Percentiles rank a stretch among this genome's conserved stretches.
These are phyloP conservation scores for Fusarium sp. DNA, from an alignment of 2,329 filamentous ascomycete species.

Conservation along the genomic window DNA sequence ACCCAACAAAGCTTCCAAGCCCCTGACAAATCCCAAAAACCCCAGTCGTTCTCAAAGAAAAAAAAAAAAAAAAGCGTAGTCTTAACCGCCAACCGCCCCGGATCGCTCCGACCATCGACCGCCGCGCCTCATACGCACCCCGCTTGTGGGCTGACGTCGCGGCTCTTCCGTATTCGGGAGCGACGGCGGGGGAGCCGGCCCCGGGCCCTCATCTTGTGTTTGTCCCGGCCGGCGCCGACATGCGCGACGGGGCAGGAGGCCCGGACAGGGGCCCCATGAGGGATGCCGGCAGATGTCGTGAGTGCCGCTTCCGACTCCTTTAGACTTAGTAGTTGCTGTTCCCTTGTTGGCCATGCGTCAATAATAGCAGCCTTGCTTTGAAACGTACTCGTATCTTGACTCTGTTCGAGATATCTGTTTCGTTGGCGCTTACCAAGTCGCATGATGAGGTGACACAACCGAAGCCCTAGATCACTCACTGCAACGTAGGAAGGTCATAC, in stretches of 20 bases:
- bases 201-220: slow-evolving; percentile 5
- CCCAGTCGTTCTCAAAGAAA: slow-evolving; percentile 3
- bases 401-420: neutral
- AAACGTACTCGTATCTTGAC: neutral
- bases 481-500: neutral
- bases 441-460: neutral
- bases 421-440: neutral
- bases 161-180: slow-evolving; percentile 40
- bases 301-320: neutral
- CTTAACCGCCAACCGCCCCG: slow-evolving; percentile 26
- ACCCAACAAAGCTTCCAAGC: neutral
- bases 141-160: slow-evolving; percentile 45
- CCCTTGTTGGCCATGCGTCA: neutral
- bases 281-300: neutral
- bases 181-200: slow-evolving; percentile 17
- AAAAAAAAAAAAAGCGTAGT: slow-evolving; percentile 25
- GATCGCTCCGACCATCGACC: slow-evolving; percentile 41
- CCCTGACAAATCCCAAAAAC: neutral
- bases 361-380: neutral
- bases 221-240: slow-evolving; percentile 28
- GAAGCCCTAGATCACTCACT: neutral
- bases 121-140: slow-evolving; percentile 27
- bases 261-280: slow-evolving; percentile 19
- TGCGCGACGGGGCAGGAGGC: slow-evolving; percentile 1
- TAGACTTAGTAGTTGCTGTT: neutral